Evolutionary conservation across 495 filamentous ascomycete genomes (phyloP).

Genomic region (Penicillium coffeae): DNA sequence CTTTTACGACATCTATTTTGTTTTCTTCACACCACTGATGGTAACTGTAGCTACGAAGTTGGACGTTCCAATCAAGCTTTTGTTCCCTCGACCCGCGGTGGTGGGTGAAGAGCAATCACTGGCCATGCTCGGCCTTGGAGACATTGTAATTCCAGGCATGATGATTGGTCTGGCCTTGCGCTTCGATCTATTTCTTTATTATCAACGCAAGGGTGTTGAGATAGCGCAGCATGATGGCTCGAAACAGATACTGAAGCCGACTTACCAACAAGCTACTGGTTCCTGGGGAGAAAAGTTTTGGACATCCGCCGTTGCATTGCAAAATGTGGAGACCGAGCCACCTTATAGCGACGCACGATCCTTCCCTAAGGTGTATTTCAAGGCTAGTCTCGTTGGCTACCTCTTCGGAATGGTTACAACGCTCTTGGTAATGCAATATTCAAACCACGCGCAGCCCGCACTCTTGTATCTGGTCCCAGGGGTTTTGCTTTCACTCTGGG

Average conservation of each 20-base stretch:
- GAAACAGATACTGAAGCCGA: constrained; percentile 44
- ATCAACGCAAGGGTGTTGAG: constrained; percentile 54
- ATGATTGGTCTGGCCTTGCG: constrained; percentile 84
- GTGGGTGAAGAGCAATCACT: constrained; percentile 43
- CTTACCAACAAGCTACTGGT: constrained; percentile 58
- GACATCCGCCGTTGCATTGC: constrained; percentile 42
- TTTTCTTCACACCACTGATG: constrained; percentile 97
- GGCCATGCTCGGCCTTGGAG: constrained; percentile 89
- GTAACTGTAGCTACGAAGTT: constrained; percentile 87
- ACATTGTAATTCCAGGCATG: constrained; percentile 92
- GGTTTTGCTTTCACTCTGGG: constrained; percentile 71
- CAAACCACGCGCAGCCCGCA: constrained; percentile 81
- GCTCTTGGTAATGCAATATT: constrained; percentile 70
- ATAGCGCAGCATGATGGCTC: constrained; percentile 35
- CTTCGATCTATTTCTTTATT: constrained; percentile 84
- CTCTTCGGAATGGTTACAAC: constrained; percentile 74
- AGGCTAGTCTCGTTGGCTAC: constrained; percentile 75
- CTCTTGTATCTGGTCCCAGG: constrained; percentile 90
- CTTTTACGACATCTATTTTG: constrained; percentile 94
- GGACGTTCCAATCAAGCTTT: constrained; percentile 89
- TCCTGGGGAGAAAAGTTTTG: constrained; percentile 86
- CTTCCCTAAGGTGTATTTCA: constrained; percentile 89
- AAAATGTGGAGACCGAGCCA: constrained; percentile 31
- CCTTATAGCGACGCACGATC: constrained; percentile 37
- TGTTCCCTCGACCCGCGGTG: constrained; percentile 66